Base-by-base conservation (phyloP, 805 yeast genomes). In the Candida sonorensis region DNA sequence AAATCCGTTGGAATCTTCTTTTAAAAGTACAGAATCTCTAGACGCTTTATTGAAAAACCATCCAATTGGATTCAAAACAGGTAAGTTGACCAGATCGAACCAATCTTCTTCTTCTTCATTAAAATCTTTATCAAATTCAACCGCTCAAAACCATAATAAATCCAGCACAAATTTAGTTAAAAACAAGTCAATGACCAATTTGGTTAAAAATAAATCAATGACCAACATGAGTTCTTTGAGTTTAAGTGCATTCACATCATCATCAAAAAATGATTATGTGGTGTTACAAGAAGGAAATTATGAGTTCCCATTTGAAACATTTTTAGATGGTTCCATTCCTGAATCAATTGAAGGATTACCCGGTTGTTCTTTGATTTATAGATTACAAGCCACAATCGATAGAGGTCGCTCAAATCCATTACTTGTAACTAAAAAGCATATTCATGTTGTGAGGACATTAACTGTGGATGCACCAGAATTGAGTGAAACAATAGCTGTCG, bases 301-400 rank as follows among this genome's bases (percentile, higher is more conserved):
- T 51, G 94, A 83, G 50, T 75, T 92, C 46, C 97, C 97, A 0
- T 92, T 92, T 53, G 80, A 80, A 40, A 72, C 90, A 0, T 68
- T 87, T 16, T 51, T 90, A 15, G 95, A 95, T 0, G 97, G 97
- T 1, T 67, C 77, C 23, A 67, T 82, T 28, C 77, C 86, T 2
- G 98, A 92, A 55, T 79, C 94, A 17, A 79, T 92, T 7, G 95
- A 88, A 52, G 96, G 97, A 9, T 64, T 87, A 31, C 86, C 86
- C 2, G 81, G 90, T 31, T 85, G 86, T 18, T 72, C 82, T 10
- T 64, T 82, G 3, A 66, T 75, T 7, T 86, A 86, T 61, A 73
- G 76, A 45, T 52, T 90, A 33, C 82, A 80, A 43, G 90, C 96
- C 1, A 69, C 72, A 5, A 74, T 90, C 23, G 97, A 90, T 50